Evolutionary conservation across 2,329 filamentous ascomycete species (phyloP), one percentile per base, ranked within the genome.

Genomic region (Thielaviopsis musarum): DNA sequence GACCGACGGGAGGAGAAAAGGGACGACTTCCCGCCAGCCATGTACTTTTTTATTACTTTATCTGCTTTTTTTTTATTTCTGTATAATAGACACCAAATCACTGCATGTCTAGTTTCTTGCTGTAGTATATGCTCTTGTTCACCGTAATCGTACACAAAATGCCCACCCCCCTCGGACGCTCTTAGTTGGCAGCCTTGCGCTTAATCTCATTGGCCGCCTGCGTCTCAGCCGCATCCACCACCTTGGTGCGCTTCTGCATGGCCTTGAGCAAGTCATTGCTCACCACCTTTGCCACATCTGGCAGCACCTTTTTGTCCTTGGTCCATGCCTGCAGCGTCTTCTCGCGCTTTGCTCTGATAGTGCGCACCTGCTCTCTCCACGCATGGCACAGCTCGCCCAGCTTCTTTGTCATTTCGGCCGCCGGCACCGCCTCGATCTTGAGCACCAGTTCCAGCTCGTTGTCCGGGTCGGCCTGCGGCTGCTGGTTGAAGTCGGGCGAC

Each of bases 401-500:
- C 38, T 75, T 68, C 61, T 68, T 68, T 54, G 67, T 66, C 45
- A 76, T 66, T 59, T 76, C 77, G 28, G 79, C 78, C 59, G 70
- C 72, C 63, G 69, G 69, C 70, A 79, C 77, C 30, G 73, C 69
- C 72, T 81, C 78, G 59, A 81, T 69, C 65, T 73, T 74, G 62
- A 82, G 72, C 28, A 77, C 65, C 60, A 82, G 74, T 71, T 82
- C 79, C 22, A 82, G 74, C 68, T 79, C 77, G 69, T 81, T 81
- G 67, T 82, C 79, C 53, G 76, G 72, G 66, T 73, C 74, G 21
- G 72, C 72, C 74, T 82, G 80, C 54, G 79, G 78, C 73, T 81
- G 78, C 73, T 81, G 78, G 72, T 81, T 81, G 69, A 78, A 81
- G 64, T 77, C 73, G n/a, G 68, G 66, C 65, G 72, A 75, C 30